A percentile compares a stretch with the other conserved stretches of the same genome.
These are phyloP conservation scores for Aspergillus nidulans DNA, from an alignment of 495 filamentous ascomycete genomes.

Conservation along the genomic window DNA sequence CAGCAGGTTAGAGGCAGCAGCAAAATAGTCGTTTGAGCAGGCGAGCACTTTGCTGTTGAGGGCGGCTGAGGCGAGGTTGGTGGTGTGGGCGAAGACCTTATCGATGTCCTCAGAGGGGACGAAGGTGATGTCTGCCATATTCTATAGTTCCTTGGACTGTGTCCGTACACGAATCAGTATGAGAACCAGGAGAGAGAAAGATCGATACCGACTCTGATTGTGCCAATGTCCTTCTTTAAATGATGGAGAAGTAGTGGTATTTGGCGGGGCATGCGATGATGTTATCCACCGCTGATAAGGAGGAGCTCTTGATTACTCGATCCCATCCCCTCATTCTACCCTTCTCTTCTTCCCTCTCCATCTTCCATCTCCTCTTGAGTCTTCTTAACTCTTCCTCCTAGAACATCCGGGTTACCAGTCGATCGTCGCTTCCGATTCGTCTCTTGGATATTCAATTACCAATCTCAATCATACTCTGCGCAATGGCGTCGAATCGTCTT, in stretches of 20 bases:
- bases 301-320: conserved; percentile 13
- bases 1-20: conserved; percentile 72
- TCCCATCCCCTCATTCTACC: conserved; percentile 12
- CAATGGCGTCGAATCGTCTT: not conserved
- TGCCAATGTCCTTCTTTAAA: too few species aligned
- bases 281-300: conserved; percentile 1
- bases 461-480: conserved; percentile 5
- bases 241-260: too few species aligned
- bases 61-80: conserved; percentile 72
- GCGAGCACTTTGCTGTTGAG: conserved; percentile 71
- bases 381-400: not conserved
- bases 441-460: conserved; percentile 1
- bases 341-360: not conserved
- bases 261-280: not conserved
- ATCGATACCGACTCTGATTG: too few species aligned
- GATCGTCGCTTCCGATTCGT: conserved; percentile 6
- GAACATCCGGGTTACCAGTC: conserved; percentile 17
- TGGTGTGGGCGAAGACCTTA: conserved; percentile 53
- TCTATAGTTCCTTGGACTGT: too few species aligned
- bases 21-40: conserved; percentile 88
- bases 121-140: conserved; percentile 14
- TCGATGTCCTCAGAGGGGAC: conserved; percentile 61
- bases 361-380: not conserved
- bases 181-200: not conserved
- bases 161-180: not conserved